phyloP scores from a whole-genome alignment of 805 yeast species.

The Kazachstania bromeliacearum region DNA sequence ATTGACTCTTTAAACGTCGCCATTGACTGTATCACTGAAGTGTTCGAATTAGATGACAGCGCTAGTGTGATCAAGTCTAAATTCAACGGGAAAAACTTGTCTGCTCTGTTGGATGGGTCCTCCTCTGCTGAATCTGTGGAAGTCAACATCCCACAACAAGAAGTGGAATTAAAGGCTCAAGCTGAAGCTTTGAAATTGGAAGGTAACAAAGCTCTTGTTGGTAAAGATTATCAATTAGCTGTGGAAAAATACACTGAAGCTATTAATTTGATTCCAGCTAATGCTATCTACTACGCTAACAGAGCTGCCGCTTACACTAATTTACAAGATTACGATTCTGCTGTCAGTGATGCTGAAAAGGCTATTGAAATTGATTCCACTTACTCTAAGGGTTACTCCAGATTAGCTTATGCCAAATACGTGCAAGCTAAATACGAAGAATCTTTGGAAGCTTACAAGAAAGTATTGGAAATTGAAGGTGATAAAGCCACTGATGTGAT shows the following conservation, averaged over 20 bases:
- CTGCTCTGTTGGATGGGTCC: slow-evolving; percentile 33
- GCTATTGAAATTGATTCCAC: slow-evolving; percentile 72
- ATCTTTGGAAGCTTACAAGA: slow-evolving; percentile 81
- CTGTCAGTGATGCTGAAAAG: slow-evolving; percentile 71
- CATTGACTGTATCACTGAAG: slow-evolving; percentile 82
- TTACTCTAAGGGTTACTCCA: slow-evolving; percentile 88
- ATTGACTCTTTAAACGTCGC: slow-evolving; percentile 90
- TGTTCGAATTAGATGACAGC: slow-evolving; percentile 63
- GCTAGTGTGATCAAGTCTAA: slow-evolving; percentile 31
- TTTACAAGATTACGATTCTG: slow-evolving; percentile 58
- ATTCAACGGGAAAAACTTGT: slow-evolving; percentile 41
- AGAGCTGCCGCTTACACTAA: slow-evolving; percentile 96
- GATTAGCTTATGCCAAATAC: slow-evolving; percentile 88
- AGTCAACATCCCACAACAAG: slow-evolving; percentile 34
- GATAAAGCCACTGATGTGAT: slow-evolving; percentile 76
- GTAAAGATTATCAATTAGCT: slow-evolving; percentile 60
- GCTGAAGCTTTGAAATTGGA: slow-evolving; percentile 82
- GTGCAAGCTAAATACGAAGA: slow-evolving; percentile 92
- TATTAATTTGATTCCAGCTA: slow-evolving; percentile 53
- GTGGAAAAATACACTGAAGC: slow-evolving; percentile 75
- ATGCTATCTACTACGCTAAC: slow-evolving; percentile 82
- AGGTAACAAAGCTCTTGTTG: slow-evolving; percentile 87
- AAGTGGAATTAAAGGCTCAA: slow-evolving; percentile 47
- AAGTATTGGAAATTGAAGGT: slow-evolving; percentile 83
- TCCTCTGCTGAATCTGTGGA: slow-evolving; percentile 32